Evolutionary conservation across 176 grass and related monocot species (phyloP).

Genomic region (Poa annua): DNA sequence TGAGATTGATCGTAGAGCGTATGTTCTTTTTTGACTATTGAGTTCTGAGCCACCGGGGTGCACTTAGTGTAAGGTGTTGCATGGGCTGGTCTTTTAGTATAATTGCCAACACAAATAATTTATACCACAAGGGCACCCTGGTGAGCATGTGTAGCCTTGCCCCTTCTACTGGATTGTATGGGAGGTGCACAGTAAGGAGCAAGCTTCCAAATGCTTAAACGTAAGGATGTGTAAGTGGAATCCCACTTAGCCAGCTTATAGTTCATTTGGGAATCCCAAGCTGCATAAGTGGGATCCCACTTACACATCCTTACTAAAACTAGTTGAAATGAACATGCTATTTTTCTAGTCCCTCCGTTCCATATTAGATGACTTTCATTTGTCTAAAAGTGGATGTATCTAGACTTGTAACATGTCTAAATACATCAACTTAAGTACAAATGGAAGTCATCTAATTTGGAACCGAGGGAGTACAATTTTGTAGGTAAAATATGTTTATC

Average conservation of each 20-base stretch:
- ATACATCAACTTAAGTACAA: too few species aligned
- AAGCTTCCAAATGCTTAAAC: conserved; percentile 6
- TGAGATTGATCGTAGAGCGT: neutral
- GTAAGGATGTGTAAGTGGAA: too few species aligned
- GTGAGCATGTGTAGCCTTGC: neutral
- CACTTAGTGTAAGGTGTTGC: neutral
- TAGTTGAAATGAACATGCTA: neutral
- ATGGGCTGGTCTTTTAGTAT: neutral
- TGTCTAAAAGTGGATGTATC: too few species aligned
- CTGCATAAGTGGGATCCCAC: too few species aligned
- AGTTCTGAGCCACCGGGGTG: neutral
- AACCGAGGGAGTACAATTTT: too few species aligned
- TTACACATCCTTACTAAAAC: too few species aligned
- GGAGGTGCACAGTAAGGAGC: conserved; percentile 4
- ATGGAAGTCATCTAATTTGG: too few species aligned
- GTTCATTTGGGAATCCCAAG: too few species aligned
- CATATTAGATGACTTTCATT: too few species aligned
- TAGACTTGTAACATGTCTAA: too few species aligned
- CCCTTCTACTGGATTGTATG: neutral
- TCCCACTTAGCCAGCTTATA: too few species aligned
- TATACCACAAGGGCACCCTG: neutral
- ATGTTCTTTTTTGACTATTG: neutral
- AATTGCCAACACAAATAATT: neutral
- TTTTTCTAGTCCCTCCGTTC: too few species aligned
- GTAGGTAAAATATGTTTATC: conserved; percentile 6